Evolutionary conservation across 192 early-diverging fungal species (phyloP).

Genomic region (Backusella circina): DNA sequence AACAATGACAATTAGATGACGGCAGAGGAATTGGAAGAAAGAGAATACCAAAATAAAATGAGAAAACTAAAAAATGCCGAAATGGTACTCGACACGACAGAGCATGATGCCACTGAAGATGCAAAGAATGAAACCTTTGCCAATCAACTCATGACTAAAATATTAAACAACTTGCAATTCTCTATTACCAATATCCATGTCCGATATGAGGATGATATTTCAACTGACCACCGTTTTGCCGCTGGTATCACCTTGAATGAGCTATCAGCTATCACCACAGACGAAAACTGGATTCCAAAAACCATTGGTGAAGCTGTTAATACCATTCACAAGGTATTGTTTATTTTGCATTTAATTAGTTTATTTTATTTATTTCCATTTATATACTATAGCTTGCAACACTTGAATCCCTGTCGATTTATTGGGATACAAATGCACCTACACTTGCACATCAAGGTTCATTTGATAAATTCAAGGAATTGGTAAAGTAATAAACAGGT

Average conservation of each 20-base stretch:
- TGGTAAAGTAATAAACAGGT: slow-evolving; percentile 36
- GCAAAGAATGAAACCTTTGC: slow-evolving; percentile 81
- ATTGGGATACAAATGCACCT: slow-evolving; percentile 82
- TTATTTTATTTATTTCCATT: not conserved
- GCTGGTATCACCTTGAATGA: slow-evolving; percentile 86
- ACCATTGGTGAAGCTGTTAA: slow-evolving; percentile 78
- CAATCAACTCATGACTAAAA: slow-evolving; percentile 86
- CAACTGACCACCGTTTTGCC: slow-evolving; percentile 78
- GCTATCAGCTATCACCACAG: slow-evolving; percentile 89
- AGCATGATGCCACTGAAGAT: slow-evolving; percentile 18
- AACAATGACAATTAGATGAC: slow-evolving; percentile 56
- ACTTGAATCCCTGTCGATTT: slow-evolving; percentile 71
- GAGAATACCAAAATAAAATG: slow-evolving; percentile 76
- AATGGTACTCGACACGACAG: slow-evolving; percentile 36
- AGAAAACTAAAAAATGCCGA: slow-evolving; percentile 80
- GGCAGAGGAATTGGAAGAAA: slow-evolving; percentile 73
- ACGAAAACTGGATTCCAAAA: slow-evolving; percentile 76
- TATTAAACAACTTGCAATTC: slow-evolving; percentile 95
- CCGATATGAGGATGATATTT: slow-evolving; percentile 87
- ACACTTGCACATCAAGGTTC: slow-evolving; percentile 55
- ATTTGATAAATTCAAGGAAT: slow-evolving; percentile 36
- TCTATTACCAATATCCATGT: slow-evolving; percentile 95
- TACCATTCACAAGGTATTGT: slow-evolving; percentile 81
- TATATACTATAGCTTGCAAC: slow-evolving; percentile 43
- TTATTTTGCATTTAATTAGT: too few relatives aligned